These are phyloP conservation scores for Fusarium sp. DNA, from an alignment of 2,329 filamentous ascomycete species.

Conservation along the genomic window DNA sequence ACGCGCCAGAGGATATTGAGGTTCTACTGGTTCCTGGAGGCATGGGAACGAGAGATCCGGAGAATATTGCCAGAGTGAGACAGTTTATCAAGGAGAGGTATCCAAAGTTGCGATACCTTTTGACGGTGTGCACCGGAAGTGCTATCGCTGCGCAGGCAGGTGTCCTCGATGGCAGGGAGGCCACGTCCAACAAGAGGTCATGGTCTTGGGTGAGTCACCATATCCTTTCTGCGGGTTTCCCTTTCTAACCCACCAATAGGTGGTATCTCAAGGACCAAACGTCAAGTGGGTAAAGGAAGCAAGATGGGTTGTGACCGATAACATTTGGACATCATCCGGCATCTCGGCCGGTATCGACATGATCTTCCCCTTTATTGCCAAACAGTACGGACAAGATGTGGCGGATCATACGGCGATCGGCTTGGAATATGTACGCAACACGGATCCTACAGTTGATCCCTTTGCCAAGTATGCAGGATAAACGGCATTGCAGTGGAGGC, in stretches of 20 bases:
- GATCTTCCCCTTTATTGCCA: slow-evolving; percentile 47
- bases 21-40: slow-evolving; percentile 55
- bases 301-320: slow-evolving; percentile 69
- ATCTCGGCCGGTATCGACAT: slow-evolving; percentile 59
- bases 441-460: slow-evolving; percentile 61
- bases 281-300: slow-evolving; percentile 67
- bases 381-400: slow-evolving; percentile 60
- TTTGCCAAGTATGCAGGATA: slow-evolving; percentile 54
- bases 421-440: slow-evolving; percentile 69
- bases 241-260: slow-evolving; percentile 30
- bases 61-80: slow-evolving; percentile 37
- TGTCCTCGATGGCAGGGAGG: slow-evolving; percentile 64
- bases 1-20: slow-evolving; percentile 48
- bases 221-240: too few relatives aligned
- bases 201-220: slow-evolving; percentile 49
- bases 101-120: slow-evolving; percentile 58
- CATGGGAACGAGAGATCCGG: slow-evolving; percentile 42
- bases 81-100: slow-evolving; percentile 57
- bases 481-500: not conserved
- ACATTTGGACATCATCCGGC: slow-evolving; percentile 71
- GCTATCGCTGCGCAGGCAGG: slow-evolving; percentile 65
- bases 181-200: slow-evolving; percentile 69
- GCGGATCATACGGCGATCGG: slow-evolving; percentile 59
- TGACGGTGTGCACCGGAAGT: slow-evolving; percentile 73
- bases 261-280: slow-evolving; percentile 52